These are phyloP conservation scores for Fusarium concolor DNA, from an alignment of 2,329 filamentous ascomycete genomes.

Conservation along the genomic window DNA sequence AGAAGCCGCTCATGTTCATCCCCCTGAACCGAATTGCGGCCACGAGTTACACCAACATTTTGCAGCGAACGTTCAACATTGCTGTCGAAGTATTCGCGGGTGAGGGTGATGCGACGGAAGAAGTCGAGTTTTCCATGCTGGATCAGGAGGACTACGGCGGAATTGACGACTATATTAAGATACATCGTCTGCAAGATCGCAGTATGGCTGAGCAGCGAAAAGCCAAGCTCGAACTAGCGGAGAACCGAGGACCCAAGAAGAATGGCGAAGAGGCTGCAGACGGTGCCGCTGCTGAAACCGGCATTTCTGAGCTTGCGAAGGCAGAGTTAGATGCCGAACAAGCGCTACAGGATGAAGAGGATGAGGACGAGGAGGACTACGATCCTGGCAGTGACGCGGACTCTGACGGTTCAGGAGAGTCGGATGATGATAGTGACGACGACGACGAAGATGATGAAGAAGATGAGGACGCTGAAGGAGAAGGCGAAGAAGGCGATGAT, in stretches of 20 bases:
- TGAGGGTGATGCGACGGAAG: conserved; percentile 63
- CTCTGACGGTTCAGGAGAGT: conserved; percentile 68
- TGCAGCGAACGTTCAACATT: conserved; percentile 77
- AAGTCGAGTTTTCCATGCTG: conserved; percentile 76
- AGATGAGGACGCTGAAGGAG: conserved; percentile 41
- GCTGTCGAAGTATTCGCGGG: conserved; percentile 68
- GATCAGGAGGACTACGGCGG: conserved; percentile 75
- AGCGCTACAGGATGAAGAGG: conserved; percentile 68
- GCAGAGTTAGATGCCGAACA: conserved; percentile 65
- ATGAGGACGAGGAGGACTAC: conserved; percentile 74
- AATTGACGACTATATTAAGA: conserved; percentile 73
- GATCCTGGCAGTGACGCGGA: conserved; percentile 71
- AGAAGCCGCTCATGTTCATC: conserved; percentile 75
- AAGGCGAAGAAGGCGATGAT: conserved; percentile 35
- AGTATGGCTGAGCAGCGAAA: conserved; percentile 77
- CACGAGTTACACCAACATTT: conserved; percentile 74
- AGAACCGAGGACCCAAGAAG: conserved; percentile 66
- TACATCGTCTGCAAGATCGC: conserved; percentile 71
- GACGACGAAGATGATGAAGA: conserved; percentile 55
- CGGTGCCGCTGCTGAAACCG: conserved; percentile 51
- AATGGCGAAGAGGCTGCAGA: conserved; percentile 55
- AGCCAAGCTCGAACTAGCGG: conserved; percentile 70
- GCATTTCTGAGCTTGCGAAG: conserved; percentile 61
- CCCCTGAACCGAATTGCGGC: conserved; percentile 70
- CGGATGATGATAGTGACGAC: conserved; percentile 58